Percentiles rank a stretch among this genome's conserved stretches.
These are phyloP conservation scores for Endocalyx cinctus DNA, from an alignment of 2,329 filamentous ascomycete species.

Conservation along the genomic window DNA sequence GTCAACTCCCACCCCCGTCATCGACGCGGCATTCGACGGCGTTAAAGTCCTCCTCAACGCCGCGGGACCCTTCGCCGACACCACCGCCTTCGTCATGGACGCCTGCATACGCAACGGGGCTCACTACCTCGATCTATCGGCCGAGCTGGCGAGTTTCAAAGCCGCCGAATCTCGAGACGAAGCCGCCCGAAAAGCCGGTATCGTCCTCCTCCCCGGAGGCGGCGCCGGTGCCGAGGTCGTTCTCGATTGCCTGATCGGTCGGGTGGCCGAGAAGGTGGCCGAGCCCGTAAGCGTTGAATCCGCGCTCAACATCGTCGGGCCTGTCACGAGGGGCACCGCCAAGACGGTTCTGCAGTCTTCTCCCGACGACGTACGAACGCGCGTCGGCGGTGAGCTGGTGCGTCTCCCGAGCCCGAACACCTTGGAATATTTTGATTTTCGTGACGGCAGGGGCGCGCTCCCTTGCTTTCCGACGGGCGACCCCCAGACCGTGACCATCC, in stretches of 20 bases:
- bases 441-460: constrained; percentile 13
- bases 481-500: constrained; percentile 18
- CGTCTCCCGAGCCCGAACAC: constrained; percentile 1
- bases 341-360: constrained; percentile 9
- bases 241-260: constrained; percentile 12
- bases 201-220: constrained; percentile 18
- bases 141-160: constrained; percentile 16
- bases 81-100: constrained; percentile 11
- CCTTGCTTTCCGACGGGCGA: constrained; percentile 13
- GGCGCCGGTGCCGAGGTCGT: constrained; percentile 18
- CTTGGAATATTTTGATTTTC: constrained; percentile 15
- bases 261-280: constrained; percentile 2
- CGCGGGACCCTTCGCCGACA: constrained; percentile 14
- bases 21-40: no score
- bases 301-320: constrained; percentile 13
- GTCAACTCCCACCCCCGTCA: no score
- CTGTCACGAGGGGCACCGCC: constrained; percentile 15
- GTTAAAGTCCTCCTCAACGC: constrained; percentile 15
- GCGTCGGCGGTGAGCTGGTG: background rate
- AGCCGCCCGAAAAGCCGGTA: constrained; percentile 5
- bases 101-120: constrained; percentile 12
- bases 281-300: constrained; percentile 11
- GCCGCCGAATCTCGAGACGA: constrained; percentile 4
- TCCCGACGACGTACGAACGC: constrained; percentile 1
- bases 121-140: constrained; percentile 19